These are phyloP conservation scores for Scenedesmus sp. DNA, from an alignment of 163 green algal species.

Conservation along the genomic window DNA sequence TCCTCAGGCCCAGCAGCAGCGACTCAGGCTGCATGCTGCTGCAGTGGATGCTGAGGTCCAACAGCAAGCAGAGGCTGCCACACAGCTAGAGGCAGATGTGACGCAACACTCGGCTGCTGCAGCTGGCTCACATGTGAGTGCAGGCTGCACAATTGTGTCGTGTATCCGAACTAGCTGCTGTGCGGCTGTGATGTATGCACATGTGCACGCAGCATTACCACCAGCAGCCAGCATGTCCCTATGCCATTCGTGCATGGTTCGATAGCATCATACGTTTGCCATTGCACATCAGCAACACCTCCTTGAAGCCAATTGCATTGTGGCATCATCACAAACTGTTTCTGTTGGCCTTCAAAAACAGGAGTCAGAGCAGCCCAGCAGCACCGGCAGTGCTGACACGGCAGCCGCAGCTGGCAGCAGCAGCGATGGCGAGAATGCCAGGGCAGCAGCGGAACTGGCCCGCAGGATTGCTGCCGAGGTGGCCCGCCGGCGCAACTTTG, in stretches of 20 bases:
- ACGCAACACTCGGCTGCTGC: not conserved
- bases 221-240: not conserved
- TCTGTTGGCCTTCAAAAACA: not conserved
- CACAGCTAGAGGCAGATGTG: not conserved
- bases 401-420: conserved; percentile 13
- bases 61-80: not conserved
- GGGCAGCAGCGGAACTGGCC: conserved; percentile 7
- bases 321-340: not conserved
- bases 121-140: not conserved
- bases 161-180: not conserved
- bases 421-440: not conserved
- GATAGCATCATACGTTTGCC: not conserved
- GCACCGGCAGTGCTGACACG: not conserved
- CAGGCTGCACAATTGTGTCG: not conserved
- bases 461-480: conserved; percentile 59
- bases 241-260: not conserved
- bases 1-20: not conserved
- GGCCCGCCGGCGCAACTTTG: conserved; percentile 78
- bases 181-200: too few relatives aligned
- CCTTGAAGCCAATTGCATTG: too few relatives aligned
- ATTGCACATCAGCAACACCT: not conserved
- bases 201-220: not conserved
- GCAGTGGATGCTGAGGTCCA: not conserved
- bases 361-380: not conserved
- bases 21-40: not conserved